Conservation (phyloP, 805 yeast species). For the Citeromyces nyonsensis region DNA sequence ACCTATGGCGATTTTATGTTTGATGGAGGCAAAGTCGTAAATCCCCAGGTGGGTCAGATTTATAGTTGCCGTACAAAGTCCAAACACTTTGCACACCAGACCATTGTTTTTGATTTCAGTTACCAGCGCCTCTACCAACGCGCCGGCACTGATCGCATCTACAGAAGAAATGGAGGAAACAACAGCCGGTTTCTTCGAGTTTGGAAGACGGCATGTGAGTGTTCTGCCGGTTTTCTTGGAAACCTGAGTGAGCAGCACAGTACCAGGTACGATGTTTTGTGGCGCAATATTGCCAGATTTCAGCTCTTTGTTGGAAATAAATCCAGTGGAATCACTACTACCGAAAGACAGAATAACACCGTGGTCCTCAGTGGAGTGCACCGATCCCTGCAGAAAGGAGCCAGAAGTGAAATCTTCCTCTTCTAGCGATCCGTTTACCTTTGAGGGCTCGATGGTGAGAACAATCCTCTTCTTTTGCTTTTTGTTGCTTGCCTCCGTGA, state of each 20-base stretch:
- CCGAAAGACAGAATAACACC: constrained; percentile 75
- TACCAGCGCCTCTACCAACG: constrained; percentile 57
- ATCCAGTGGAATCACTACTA: constrained; percentile 39
- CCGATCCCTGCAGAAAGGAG: constrained; percentile 57
- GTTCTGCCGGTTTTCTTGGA: constrained; percentile 35
- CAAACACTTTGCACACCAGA: constrained; percentile 55
- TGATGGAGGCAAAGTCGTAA: constrained; percentile 24
- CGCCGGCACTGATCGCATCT: constrained; percentile 80
- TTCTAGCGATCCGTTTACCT: constrained; percentile 44
- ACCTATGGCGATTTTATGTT: constrained; percentile 56
- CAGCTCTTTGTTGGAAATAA: constrained; percentile 59
- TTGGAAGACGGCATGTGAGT: constrained; percentile 35
- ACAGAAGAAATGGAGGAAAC: constrained; percentile 49
- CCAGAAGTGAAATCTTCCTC: constrained; percentile 54
- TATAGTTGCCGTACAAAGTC: constrained; percentile 58
- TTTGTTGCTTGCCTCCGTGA: constrained; percentile 30
- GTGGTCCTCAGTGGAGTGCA: constrained; percentile 80
- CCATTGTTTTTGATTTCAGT: constrained; percentile 48
- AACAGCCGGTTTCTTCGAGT: constrained; percentile 29
- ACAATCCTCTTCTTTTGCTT: constrained; percentile 45
- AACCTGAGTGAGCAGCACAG: constrained; percentile 51
- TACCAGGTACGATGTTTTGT: constrained; percentile 34
- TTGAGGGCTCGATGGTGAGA: constrained; percentile 58
- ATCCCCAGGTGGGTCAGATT: constrained; percentile 50
- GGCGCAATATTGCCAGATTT: constrained; percentile 18